Conservation (phyloP, 2,329 filamentous ascomycete genomes). For the Bipolaris zeicola region DNA sequence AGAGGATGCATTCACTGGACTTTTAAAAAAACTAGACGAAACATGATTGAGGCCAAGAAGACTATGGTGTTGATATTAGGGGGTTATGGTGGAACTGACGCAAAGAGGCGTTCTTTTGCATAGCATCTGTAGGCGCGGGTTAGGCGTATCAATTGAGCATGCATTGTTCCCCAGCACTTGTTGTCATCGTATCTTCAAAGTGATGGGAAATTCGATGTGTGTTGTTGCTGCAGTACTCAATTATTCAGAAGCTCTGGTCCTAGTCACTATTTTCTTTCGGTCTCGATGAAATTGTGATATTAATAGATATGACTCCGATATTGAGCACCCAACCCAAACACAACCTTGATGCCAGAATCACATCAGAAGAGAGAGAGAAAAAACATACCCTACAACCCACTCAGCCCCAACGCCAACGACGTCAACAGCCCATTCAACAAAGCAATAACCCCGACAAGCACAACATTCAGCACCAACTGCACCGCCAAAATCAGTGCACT, state of each 20-base stretch:
- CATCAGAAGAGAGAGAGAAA: no score
- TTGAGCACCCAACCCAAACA: not conserved
- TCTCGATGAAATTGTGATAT: no score
- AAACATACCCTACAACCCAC: constrained; percentile 9
- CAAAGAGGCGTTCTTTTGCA: constrained; percentile 1
- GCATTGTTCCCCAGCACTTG: not conserved
- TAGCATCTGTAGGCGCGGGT: constrained; percentile 5
- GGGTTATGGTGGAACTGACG: not conserved
- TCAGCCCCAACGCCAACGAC: constrained; percentile 15
- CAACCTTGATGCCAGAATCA: not conserved
- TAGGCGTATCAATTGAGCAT: constrained; percentile 3
- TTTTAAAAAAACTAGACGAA: constrained; percentile 3
- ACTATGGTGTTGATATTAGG: not conserved
- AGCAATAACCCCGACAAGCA: constrained; percentile 21
- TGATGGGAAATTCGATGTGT: no score
- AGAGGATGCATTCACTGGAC: not conserved
- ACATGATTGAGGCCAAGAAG: not conserved
- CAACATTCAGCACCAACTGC: constrained; percentile 22
- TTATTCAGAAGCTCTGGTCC: no score
- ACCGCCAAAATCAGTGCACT: constrained; percentile 23
- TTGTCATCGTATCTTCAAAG: not conserved
- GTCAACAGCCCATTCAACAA: constrained; percentile 23
- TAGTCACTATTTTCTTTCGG: no score
- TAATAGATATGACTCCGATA: no score
- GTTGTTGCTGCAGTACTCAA: no score